Evolutionary conservation across 306 rosid species (phyloP).

Genomic region (Hippophae rhamnoides): DNA sequence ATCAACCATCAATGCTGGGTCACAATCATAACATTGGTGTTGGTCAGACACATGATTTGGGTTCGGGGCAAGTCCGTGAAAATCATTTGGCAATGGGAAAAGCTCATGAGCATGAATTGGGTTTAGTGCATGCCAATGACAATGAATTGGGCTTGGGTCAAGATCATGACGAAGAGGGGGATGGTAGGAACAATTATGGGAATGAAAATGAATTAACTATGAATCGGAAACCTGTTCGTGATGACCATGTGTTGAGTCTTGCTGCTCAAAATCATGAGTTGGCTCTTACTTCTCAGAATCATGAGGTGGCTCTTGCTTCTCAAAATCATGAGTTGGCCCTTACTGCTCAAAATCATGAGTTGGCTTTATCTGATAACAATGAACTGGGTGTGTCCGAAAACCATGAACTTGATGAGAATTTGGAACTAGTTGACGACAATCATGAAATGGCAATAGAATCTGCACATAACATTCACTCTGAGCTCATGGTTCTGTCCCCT

Average conservation of each 20-base stretch:
- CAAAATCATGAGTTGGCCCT: slow-evolving; percentile 42
- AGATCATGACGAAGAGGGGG: slow-evolving; percentile 47
- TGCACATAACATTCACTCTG: slow-evolving; percentile 26
- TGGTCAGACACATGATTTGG: slow-evolving; percentile 50
- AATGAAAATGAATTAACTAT: slow-evolving; percentile 33
- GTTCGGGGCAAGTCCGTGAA: slow-evolving; percentile 43
- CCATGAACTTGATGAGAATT: slow-evolving; percentile 56
- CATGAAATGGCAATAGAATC: slow-evolving; percentile 53
- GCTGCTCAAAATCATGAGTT: too few relatives aligned
- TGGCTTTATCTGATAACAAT: slow-evolving; percentile 40
- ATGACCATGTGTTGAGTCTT: slow-evolving; percentile 20
- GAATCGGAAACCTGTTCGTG: slow-evolving; percentile 66
- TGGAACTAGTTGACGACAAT: slow-evolving; percentile 43
- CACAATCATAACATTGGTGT: slow-evolving; percentile 55
- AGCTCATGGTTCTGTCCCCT: slow-evolving; percentile 8
- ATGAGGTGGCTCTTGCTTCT: slow-evolving; percentile 35
- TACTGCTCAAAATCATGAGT: slow-evolving; percentile 38
- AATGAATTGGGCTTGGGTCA: slow-evolving; percentile 50
- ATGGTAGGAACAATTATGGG: slow-evolving; percentile 42
- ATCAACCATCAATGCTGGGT: slow-evolving; percentile 50
- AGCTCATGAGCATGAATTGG: slow-evolving; percentile 31
- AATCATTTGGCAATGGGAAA: slow-evolving; percentile 45
- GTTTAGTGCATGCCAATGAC: slow-evolving; percentile 41
- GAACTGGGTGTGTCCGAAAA: slow-evolving; percentile 47
- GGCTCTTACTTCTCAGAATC: too few relatives aligned